Base-by-base conservation (phyloP, 2,329 filamentous ascomycete genomes). In the Ceratocystis cubensis region DNA sequence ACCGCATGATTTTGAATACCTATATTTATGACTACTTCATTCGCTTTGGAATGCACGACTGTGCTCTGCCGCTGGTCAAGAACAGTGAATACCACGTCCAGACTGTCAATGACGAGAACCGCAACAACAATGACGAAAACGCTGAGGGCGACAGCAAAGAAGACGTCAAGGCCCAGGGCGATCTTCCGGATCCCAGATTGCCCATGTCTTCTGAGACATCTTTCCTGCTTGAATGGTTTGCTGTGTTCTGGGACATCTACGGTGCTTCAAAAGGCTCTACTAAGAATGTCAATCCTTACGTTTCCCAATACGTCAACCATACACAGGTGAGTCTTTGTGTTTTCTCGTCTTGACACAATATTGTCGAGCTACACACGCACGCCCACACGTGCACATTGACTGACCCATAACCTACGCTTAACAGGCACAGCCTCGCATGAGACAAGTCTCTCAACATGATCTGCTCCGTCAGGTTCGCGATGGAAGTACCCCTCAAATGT, bases 201-300 rank as follows among this genome's bases (percentile, higher is more conserved):
- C 85, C 86, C 13, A 82, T 80, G 73, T 82, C 83, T 62, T 80
- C 80, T 69, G 82, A 82, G 65, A 88, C 84, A 69, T 90, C 89
- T 30, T 97, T 99, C 73, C 80, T 99, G n/a, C 88, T 91, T 71
- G 94, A 97, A 73, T 99, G 94, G 94, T 99, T 95, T 79, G 90
- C 87, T 73, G 83, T 96, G 64, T 99, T 99, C 76, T 97, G 91
- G 91, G 94, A 99, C 73, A 91, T 97, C 71, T 95, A 89, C 76
- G 86, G 86, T 73, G 90, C 91, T 66, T 68, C 66, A 6, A 63
- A 63, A 25, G 89, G 93, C 74, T 88, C 90, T 73, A 84, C 82
- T 72, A 87, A 85, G 75, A 84, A 83, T 65, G 82, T 82, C 66
- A 86, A 81, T 73, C 76, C 78, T 30, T 82, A 83, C 68, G 86